Conservation (phyloP, 805 yeast genomes). For the Ogataea methylovora region DNA sequence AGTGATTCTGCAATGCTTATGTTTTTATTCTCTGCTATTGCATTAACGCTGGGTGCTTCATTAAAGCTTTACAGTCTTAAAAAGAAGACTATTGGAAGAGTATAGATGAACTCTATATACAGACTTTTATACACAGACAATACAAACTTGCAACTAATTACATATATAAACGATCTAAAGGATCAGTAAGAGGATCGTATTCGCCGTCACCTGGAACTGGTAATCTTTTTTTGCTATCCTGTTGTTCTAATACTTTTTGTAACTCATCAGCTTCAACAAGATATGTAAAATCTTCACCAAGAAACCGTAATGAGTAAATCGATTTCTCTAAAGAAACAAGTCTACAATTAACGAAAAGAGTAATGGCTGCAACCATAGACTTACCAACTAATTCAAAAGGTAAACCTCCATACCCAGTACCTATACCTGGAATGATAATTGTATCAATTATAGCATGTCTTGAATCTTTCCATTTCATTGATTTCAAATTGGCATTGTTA, state of each 20-base stretch:
- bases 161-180: conserved; percentile 8
- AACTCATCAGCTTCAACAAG: conserved; percentile 8
- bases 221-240: neutral
- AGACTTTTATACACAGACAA: neutral
- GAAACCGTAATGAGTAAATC: conserved; percentile 15
- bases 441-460: conserved; percentile 15
- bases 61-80: conserved; percentile 12
- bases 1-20: conserved; percentile 18
- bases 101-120: neutral
- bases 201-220: conserved; percentile 2
- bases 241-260: neutral
- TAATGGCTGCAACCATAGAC: conserved; percentile 29
- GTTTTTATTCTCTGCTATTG: conserved; percentile 17
- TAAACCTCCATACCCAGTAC: conserved; percentile 32
- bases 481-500: conserved; percentile 11
- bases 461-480: conserved; percentile 7
- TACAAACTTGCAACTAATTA: neutral
- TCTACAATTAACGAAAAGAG: conserved; percentile 14
- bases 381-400: conserved; percentile 24
- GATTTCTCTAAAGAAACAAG: conserved; percentile 13
- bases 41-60: conserved; percentile 14
- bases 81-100: neutral
- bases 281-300: conserved; percentile 16
- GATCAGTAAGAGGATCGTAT: conserved; percentile 10
- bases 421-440: conserved; percentile 29